Percentiles rank a stretch among this genome's conserved stretches.
Conservation (phyloP, 2,329 filamentous ascomycete species). For the Botrytis byssoidea region DNA sequence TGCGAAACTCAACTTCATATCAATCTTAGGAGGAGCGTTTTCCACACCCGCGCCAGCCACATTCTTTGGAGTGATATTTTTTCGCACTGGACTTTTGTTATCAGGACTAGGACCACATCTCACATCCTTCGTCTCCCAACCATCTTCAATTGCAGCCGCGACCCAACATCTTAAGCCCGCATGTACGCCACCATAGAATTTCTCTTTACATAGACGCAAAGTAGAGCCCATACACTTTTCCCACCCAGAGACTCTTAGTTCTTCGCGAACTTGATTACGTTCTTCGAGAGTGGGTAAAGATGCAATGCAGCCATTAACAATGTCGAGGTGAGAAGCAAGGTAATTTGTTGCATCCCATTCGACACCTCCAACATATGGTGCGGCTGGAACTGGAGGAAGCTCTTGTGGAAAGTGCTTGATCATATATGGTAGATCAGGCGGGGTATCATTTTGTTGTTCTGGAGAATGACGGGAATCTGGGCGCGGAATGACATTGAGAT, state of each 20-base stretch:
- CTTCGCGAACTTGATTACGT: constrained; percentile 74
- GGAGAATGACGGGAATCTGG: constrained; percentile 43
- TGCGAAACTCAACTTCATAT: constrained; percentile 37
- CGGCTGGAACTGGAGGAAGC: constrained; percentile 85
- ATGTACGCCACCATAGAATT: constrained; percentile 92
- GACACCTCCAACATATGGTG: constrained; percentile 93
- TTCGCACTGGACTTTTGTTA: constrained; percentile 45
- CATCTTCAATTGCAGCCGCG: constrained; percentile 79
- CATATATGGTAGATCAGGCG: constrained; percentile 60
- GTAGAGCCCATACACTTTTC: constrained; percentile 86
- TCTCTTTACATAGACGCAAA: constrained; percentile 91
- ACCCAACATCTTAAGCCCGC: constrained; percentile 89
- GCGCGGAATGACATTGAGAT: constrained; percentile 80
- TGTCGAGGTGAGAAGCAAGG: constrained; percentile 84
- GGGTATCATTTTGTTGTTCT: constrained; percentile 23
- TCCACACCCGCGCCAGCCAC: constrained; percentile 18
- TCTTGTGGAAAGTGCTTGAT: constrained; percentile 76
- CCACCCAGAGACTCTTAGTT: constrained; percentile 81
- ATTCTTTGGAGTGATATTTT: constrained; percentile 34
- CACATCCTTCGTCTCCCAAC: constrained; percentile 81
- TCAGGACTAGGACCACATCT: constrained; percentile 64
- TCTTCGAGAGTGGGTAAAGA: constrained; percentile 67
- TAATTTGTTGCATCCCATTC: constrained; percentile 99
- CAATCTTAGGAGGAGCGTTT: constrained; percentile 35
- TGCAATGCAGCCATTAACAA: constrained; percentile 86